Evolutionary conservation across 192 early-diverging fungal species (phyloP).

Genomic region (Cladochytrium replicatum): DNA sequence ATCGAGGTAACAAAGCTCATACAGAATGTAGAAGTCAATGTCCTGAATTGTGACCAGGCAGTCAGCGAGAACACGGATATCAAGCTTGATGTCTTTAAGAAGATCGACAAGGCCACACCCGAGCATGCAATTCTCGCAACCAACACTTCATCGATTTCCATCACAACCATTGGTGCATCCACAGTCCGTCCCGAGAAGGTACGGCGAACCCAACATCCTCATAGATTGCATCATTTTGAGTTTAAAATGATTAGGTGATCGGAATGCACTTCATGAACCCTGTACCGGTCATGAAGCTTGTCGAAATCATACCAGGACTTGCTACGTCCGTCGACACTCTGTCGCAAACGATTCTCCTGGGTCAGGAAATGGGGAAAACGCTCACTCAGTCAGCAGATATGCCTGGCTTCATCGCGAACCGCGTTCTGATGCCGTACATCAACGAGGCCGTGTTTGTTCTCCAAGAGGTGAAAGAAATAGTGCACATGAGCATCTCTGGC

Average conservation of each 20-base stretch:
- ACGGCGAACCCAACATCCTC: not conserved
- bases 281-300: constrained; percentile 92
- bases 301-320: constrained; percentile 93
- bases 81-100: constrained; percentile 72
- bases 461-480: constrained; percentile 54
- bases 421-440: constrained; percentile 97
- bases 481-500: constrained; percentile 7
- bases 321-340: constrained; percentile 67
- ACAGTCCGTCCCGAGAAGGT: constrained; percentile 64
- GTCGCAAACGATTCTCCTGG: constrained; percentile 61
- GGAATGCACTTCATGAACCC: constrained; percentile 99
- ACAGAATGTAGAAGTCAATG: not conserved
- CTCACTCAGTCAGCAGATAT: constrained; percentile 78
- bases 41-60: constrained; percentile 36
- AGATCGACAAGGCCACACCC: constrained; percentile 59
- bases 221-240: not conserved
- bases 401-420: constrained; percentile 96
- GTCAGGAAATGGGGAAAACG: constrained; percentile 86
- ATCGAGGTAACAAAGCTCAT: constrained; percentile 53
- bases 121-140: constrained; percentile 75
- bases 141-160: constrained; percentile 95
- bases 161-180: constrained; percentile 95
- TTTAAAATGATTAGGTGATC: constrained; percentile 52
- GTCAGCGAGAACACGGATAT: constrained; percentile 75
- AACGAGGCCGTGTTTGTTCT: constrained; percentile 88